A percentile compares a stretch with the other conserved stretches of the same genome.
Evolutionary conservation across 1,284 basidiomycete genomes (phyloP).

Genomic region (Tilletia caries): DNA sequence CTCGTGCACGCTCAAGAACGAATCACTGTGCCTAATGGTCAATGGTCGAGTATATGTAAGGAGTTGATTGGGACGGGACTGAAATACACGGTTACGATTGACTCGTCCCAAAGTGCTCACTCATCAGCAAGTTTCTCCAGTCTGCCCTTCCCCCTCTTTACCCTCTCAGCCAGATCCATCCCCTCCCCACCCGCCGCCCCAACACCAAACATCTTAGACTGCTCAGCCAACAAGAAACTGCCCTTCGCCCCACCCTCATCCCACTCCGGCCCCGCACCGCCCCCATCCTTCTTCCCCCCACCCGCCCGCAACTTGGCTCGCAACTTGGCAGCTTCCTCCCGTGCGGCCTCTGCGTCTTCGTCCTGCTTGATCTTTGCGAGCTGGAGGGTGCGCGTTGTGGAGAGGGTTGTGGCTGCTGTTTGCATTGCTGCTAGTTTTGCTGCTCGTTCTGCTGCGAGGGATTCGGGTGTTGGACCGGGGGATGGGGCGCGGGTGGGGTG

Average conservation of each 20-base stretch:
- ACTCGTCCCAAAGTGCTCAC: background rate
- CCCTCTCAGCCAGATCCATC: conserved; percentile 34
- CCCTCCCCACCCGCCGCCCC: conserved; percentile 11
- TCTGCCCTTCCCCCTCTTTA: conserved; percentile 31
- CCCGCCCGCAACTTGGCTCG: conserved; percentile 30
- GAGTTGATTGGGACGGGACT: no score
- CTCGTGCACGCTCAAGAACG: no score
- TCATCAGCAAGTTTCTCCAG: conserved; percentile 30
- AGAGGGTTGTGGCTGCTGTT: conserved; percentile 66
- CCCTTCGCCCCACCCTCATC: conserved; percentile 33
- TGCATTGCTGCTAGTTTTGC: conserved; percentile 83
- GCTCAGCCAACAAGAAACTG: conserved; percentile 41
- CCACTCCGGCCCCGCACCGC: conserved; percentile 16
- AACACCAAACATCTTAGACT: conserved; percentile 38
- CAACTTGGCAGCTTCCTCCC: conserved; percentile 30
- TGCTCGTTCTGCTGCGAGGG: conserved; percentile 63
- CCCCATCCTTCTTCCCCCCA: conserved; percentile 16
- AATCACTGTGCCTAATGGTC: no score
- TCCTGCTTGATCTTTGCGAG: conserved; percentile 34
- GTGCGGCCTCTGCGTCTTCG: conserved; percentile 29
- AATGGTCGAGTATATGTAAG: no score
- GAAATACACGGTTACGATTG: background rate
- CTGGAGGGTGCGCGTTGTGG: conserved; percentile 60
- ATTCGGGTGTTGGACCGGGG: conserved; percentile 21
- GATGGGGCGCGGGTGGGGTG: background rate